Evolutionary conservation across 164 flowering plant species (phyloP), one percentile per base, ranked within the genome.

Genomic region (Sedum album): DNA sequence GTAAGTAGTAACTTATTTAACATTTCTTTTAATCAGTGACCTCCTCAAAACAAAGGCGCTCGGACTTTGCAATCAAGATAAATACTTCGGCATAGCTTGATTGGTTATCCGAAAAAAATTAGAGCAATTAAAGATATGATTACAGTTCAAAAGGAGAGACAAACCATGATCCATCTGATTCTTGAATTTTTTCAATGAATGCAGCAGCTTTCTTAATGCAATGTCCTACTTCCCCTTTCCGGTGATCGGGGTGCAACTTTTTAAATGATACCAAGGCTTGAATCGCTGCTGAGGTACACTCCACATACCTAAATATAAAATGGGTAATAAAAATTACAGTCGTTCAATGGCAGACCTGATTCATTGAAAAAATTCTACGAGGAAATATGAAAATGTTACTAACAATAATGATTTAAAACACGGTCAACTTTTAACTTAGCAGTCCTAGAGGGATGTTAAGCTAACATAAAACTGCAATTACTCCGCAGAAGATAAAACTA

Each of bases 231-330:
- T 92, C 99, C 75, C 81, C 81, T 44, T 42, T 80, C 41, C 97
- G 82, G 78, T 92, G 93, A 41, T 76, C 85, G 10, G 97, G 96
- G 11, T 86, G 85, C 61, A 78, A 74, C 71, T 83, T 83, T 72
- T 70, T 84, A 70, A 95, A 95, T 31, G 82, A 74, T 71, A 78
- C 39, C 73, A 95, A 73, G 35, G 88, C 94, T 80, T 95, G 99
- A 77, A 95, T 82, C 64, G 96, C 83, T 39, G 97, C 87, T 65
- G 97, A 94, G 23, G 99, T 94, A 75, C 99, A 94, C 67, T 95
- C 99, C 61, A 92, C 99, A 73, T 85, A 92, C 64, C 99, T 95
- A 68, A 61, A 82, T 11, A 38, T 14, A 33, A 65, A 38, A 65
- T 36, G 48, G 42, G 2, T 36, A 35, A 25, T 13, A 65, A 64